phyloP scores from a whole-genome alignment of 441 rosid species.

The Erodium trifolium region DNA sequence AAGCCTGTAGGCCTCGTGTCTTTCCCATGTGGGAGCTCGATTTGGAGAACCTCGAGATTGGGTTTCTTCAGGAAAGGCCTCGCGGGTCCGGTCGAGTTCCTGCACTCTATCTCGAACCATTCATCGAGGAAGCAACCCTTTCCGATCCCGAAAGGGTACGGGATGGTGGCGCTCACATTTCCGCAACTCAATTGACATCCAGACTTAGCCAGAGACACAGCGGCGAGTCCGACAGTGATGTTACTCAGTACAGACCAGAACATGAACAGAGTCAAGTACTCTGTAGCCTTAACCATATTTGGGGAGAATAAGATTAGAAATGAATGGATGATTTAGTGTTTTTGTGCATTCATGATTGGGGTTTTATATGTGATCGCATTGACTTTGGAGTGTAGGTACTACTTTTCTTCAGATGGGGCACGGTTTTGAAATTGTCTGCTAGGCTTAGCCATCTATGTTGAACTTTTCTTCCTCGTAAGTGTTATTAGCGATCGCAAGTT shows the following conservation, averaged over 20 bases:
- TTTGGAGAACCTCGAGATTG: neutral
- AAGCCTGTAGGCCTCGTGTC: neutral
- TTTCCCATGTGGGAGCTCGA: neutral
- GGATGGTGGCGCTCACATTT: neutral
- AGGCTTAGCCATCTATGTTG: neutral
- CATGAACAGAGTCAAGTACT: neutral
- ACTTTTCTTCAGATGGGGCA: neutral
- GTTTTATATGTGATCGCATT: neutral
- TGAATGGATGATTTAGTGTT: neutral
- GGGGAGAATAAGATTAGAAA: neutral
- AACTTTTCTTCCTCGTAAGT: neutral
- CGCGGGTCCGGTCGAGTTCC: neutral
- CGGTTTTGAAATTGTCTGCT: neutral
- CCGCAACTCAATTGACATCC: neutral
- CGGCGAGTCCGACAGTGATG: neutral
- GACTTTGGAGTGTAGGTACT: neutral
- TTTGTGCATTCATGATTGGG: neutral
- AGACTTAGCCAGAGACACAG: neutral
- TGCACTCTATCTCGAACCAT: conserved; percentile 4
- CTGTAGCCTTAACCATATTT: neutral
- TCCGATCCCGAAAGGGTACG: neutral
- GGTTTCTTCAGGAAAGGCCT: neutral
- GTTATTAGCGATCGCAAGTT: neutral
- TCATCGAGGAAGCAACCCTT: neutral
- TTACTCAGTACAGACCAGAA: neutral